Conservation (phyloP, 768 basidiomycete genomes). For the Auriculariales sp. region DNA sequence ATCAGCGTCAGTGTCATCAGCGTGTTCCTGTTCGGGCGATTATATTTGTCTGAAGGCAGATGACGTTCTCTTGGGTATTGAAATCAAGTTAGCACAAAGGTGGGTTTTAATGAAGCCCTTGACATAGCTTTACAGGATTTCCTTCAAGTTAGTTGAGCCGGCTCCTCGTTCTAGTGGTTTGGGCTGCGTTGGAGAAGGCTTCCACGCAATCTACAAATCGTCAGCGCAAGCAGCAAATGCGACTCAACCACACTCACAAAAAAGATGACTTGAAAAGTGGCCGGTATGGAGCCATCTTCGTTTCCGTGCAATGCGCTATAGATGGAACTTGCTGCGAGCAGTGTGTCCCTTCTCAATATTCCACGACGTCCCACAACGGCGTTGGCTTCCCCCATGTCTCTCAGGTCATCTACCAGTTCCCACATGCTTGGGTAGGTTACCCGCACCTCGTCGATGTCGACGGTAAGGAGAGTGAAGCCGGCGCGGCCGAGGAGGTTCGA, state of each 20-base stretch:
- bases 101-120: no score
- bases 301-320: slow-evolving; percentile 83
- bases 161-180: slow-evolving; percentile 51
- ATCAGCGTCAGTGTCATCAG: no score
- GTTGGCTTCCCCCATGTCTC: slow-evolving; percentile 93
- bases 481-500: slow-evolving; percentile 87
- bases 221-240: not conserved
- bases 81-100: no score
- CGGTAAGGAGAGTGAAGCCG: slow-evolving; percentile 85
- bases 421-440: slow-evolving; percentile 90
- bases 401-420: slow-evolving; percentile 88
- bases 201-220: slow-evolving; percentile 62
- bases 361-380: slow-evolving; percentile 70
- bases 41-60: no score
- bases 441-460: slow-evolving; percentile 87
- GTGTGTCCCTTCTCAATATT: slow-evolving; percentile 66
- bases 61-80: no score
- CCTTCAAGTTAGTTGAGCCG: slow-evolving; percentile 44
- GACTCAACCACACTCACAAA: slow-evolving; percentile 36
- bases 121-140: slow-evolving; percentile 38
- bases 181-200: slow-evolving; percentile 51
- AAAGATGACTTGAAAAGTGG: slow-evolving; percentile 93
- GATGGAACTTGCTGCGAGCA: slow-evolving; percentile 83
- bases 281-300: slow-evolving; percentile 73
- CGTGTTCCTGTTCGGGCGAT: no score